Evolutionary conservation across 371 early-diverging fungal genomes (phyloP), one percentile per base, ranked within the genome.

Genomic region (Batrachochytrium dendrobatidis): DNA sequence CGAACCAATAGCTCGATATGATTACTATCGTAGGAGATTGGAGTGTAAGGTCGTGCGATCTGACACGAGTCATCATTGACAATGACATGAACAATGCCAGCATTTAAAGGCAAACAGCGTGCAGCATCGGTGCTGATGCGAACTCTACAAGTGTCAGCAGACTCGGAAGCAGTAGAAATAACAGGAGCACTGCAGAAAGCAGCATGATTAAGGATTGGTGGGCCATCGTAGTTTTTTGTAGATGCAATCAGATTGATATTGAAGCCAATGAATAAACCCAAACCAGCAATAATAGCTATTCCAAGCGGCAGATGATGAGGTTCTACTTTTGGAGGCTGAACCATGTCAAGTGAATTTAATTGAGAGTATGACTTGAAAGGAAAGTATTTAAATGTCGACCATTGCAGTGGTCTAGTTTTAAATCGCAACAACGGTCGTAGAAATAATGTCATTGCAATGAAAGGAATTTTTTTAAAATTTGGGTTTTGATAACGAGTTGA

Each of bases 31-130:
- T 64, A 70, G n/a, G 65, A 74, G 32, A 84, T 70, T 22, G 87
- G 85, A 28, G 85, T 83, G 61, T 85, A 87, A 1, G 78, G 63
- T 12, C 86, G 70, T 66, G 81, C 85, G 50, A 86, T 78, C 61
- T 86, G 84, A 59, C 83, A 83, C 3, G 77, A 60, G 59, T 84
- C 80, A 58, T 86, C 86, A 58, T 83, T 83, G 43, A 86, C 74
- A 52, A 80, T 71, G 22, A 86, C 62, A 57, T 82, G 80, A 12
- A 44, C 56, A 17, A 48, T 54, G 30, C 53, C 55, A 6, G 59
- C 34, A 17, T 58, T 31, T 29, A 59, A 59, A 4, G 53, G 26
- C 28, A 54, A 54, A 18, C 33, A 59, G 29, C 53, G 52, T 20
- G 59, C 54, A 18, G 49, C 33, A 26, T 59, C 34, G 28, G 66